A percentile compares a stretch with the other conserved stretches of the same genome.
Conservation (phyloP, 2,329 filamentous ascomycete genomes). For the Aspergillus melleus region DNA sequence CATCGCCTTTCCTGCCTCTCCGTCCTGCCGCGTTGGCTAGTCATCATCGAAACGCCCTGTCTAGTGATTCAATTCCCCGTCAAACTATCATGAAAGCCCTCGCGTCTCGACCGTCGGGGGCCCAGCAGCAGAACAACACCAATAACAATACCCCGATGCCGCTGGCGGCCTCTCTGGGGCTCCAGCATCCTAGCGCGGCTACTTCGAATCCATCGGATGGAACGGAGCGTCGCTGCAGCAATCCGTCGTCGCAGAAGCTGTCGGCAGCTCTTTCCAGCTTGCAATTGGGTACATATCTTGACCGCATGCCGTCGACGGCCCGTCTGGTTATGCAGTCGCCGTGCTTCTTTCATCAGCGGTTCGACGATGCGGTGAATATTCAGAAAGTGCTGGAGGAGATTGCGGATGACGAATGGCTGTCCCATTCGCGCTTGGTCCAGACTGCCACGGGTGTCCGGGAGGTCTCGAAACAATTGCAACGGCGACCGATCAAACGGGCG, state of each 20-base stretch:
- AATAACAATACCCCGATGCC: conserved; percentile 58
- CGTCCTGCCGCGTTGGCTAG: conserved; percentile 34
- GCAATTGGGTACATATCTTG: conserved; percentile 43
- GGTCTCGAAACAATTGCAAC: conserved; percentile 91
- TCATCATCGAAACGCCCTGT: conserved; percentile 53
- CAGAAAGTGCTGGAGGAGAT: conserved; percentile 95
- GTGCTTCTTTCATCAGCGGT: conserved; percentile 96
- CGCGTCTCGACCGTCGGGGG: conserved; percentile 56
- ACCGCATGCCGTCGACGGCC: conserved; percentile 45
- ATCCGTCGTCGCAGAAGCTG: conserved; percentile 59
- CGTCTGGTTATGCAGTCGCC: conserved; percentile 78
- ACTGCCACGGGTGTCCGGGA: conserved; percentile 94
- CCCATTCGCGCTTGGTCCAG: conserved; percentile 89
- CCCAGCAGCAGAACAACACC: conserved; percentile 14
- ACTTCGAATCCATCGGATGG: conserved; percentile 26
- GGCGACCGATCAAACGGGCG: conserved; percentile 85
- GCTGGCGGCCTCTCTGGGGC: conserved; percentile 62
- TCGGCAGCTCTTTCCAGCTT: conserved; percentile 59
- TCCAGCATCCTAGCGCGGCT: conserved; percentile 49
- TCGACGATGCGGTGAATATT: conserved; percentile 94
- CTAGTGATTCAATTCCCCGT: conserved; percentile 68
- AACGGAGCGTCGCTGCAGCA: conserved; percentile 42
- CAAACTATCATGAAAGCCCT: conserved; percentile 83
- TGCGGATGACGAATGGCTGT: conserved; percentile 80
- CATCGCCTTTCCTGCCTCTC: conserved; percentile 36